Percentiles rank a stretch among this genome's conserved stretches.
These are phyloP conservation scores for Leptomonas seymouri DNA, from an alignment of 208 protist genomes.

Conservation along the genomic window DNA sequence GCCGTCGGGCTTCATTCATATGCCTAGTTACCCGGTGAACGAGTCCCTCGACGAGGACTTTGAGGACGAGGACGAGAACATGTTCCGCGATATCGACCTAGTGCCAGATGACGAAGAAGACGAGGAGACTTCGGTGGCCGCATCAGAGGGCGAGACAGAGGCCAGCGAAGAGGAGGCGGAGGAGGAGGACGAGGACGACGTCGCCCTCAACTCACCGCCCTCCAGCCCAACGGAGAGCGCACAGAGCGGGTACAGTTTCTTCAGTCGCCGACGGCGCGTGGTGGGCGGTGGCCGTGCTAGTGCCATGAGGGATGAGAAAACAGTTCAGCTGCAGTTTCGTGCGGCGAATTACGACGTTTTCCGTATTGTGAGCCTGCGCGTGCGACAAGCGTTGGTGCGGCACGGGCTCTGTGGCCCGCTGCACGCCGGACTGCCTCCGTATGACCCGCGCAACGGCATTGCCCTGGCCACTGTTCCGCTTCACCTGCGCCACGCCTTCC, in stretches of 20 bases:
- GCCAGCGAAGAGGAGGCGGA: constrained; percentile 22
- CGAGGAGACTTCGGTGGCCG: constrained; percentile 22
- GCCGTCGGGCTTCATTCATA: constrained; percentile 34
- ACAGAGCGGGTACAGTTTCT: constrained; percentile 31
- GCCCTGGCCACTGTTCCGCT: constrained; percentile 55
- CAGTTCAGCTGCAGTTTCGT: constrained; percentile 38
- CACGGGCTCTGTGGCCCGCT: constrained; percentile 44
- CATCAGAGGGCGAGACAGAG: constrained; percentile 17
- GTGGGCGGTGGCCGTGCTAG: not conserved
- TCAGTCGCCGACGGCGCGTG: constrained; percentile 10
- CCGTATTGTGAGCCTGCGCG: constrained; percentile 38
- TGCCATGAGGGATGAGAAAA: constrained; percentile 13
- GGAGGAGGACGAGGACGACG: constrained; percentile 21
- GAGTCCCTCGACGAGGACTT: constrained; percentile 41
- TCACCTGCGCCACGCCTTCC: constrained; percentile 52
- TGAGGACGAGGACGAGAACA: constrained; percentile 46
- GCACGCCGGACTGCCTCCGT: constrained; percentile 52
- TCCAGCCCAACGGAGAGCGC: constrained; percentile 22
- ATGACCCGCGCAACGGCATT: constrained; percentile 67
- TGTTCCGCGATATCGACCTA: constrained; percentile 46
- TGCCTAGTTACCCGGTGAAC: constrained; percentile 36
- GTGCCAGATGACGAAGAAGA: constrained; percentile 38
- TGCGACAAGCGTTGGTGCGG: constrained; percentile 47
- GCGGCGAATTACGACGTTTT: constrained; percentile 49
- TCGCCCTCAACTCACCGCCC: constrained; percentile 34